phyloP scores from a whole-genome alignment of 495 filamentous ascomycete species.

The Copromyces sp. region DNA sequence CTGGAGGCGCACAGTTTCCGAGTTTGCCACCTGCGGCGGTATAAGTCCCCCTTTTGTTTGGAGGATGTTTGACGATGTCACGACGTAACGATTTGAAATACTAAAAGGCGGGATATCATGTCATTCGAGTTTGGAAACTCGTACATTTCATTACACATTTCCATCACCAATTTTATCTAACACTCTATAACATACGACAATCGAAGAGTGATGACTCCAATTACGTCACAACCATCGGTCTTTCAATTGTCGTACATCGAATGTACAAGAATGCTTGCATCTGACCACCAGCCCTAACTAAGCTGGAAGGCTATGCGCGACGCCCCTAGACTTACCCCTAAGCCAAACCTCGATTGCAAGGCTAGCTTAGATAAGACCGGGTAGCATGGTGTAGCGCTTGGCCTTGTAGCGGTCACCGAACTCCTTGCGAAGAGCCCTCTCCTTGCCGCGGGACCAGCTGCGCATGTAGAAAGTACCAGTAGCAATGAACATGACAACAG shows the following conservation, averaged over 20 bases:
- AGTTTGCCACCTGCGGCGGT: background rate
- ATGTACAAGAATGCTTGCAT: background rate
- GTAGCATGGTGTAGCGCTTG: slow-evolving; percentile 73
- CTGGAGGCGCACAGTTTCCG: background rate
- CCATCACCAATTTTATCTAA: background rate
- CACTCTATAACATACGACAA: background rate
- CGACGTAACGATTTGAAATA: slow-evolving; percentile 4
- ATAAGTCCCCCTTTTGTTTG: background rate
- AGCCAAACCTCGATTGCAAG: background rate
- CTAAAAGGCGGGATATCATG: background rate
- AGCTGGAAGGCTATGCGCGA: background rate
- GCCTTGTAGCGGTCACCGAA: slow-evolving; percentile 84
- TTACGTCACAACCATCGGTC: background rate
- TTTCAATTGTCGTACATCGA: background rate
- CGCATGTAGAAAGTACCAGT: slow-evolving; percentile 68
- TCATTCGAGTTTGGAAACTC: background rate
- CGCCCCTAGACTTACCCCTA: background rate
- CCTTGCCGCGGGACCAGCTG: slow-evolving; percentile 84
- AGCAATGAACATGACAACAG: slow-evolving; percentile 58
- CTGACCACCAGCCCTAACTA: background rate
- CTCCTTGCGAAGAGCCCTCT: slow-evolving; percentile 76
- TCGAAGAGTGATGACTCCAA: background rate
- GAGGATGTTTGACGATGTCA: background rate
- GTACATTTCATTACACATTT: background rate
- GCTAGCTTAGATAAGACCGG: slow-evolving; percentile 42